Conservation (phyloP, 805 yeast genomes). For the Kodamaea jinghongensis region DNA sequence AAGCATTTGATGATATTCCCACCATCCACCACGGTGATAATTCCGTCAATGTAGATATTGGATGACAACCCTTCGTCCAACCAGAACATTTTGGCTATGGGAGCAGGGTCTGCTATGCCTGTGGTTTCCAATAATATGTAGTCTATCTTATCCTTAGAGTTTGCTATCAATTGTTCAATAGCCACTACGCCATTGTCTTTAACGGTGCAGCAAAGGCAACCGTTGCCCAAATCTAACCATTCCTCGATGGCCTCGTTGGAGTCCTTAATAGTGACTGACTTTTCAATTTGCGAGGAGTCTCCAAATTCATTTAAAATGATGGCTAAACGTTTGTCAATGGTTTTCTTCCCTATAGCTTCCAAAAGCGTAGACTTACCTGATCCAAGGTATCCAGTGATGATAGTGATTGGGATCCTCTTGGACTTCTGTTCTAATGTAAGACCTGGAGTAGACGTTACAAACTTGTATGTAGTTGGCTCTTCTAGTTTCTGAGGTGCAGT, state of each 20-base stretch:
- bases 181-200: conserved; percentile 94
- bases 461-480: conserved; percentile 4
- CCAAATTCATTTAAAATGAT: conserved; percentile 92
- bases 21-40: conserved; percentile 81
- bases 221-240: conserved; percentile 96
- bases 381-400: conserved; percentile 92
- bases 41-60: conserved; percentile 86
- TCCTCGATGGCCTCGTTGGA: conserved; percentile 63
- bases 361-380: conserved; percentile 90
- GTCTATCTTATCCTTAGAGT: conserved; percentile 72
- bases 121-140: conserved; percentile 92
- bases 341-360: conserved; percentile 61
- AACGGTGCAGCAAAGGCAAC: conserved; percentile 95
- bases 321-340: conserved; percentile 74
- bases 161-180: conserved; percentile 78
- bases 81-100: conserved; percentile 97
- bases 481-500: not conserved
- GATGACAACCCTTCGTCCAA: conserved; percentile 85
- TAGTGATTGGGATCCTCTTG: conserved; percentile 79
- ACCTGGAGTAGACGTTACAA: conserved; percentile 5
- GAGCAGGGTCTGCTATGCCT: conserved; percentile 97
- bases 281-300: conserved; percentile 85
- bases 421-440: not conserved
- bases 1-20: conserved; percentile 63
- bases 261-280: conserved; percentile 68